Conservation (phyloP, 2,329 filamentous ascomycete genomes). For the Paracoccidioides lutzii region DNA sequence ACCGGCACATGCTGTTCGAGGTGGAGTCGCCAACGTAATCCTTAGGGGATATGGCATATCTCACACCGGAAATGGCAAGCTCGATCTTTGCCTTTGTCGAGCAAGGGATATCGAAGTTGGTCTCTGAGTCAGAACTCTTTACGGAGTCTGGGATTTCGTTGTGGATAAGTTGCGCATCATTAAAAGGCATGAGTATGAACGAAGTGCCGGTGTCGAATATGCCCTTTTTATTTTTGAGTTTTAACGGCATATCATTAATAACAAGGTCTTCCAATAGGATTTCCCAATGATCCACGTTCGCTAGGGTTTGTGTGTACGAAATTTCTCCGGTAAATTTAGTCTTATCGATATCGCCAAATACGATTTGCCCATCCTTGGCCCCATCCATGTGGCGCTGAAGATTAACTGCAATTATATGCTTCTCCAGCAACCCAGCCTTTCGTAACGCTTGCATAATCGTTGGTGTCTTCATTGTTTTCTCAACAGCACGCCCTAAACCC, state of each 20-base stretch:
- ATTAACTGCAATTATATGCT: constrained; percentile 59
- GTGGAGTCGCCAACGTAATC: constrained; percentile 50
- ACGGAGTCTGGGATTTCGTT: constrained; percentile 49
- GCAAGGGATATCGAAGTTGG: constrained; percentile 60
- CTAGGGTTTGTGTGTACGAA: constrained; percentile 47
- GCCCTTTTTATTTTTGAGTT: constrained; percentile 43
- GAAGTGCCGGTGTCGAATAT: constrained; percentile 79
- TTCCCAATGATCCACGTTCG: constrained; percentile 52
- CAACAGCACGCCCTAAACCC: constrained; percentile 55
- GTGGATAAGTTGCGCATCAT: constrained; percentile 56
- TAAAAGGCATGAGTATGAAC: constrained; percentile 58
- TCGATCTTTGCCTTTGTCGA: constrained; percentile 47
- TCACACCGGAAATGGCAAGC: constrained; percentile 54
- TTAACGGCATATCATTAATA: constrained; percentile 46
- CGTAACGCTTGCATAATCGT: constrained; percentile 55
- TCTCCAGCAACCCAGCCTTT: constrained; percentile 42
- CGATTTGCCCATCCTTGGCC: constrained; percentile 59
- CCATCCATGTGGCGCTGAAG: constrained; percentile 56
- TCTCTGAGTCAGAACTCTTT: constrained; percentile 37
- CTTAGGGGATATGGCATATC: constrained; percentile 52
- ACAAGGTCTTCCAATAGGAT: constrained; percentile 55
- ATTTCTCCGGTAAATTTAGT: constrained; percentile 56
- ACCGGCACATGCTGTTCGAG: constrained; percentile 36
- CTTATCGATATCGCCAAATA: constrained; percentile 58
- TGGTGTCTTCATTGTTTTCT: constrained; percentile 38